Percentiles rank a stretch among this genome's conserved stretches.
phyloP scores from a whole-genome alignment of 148 eudicot genomes.

The Pharnaceum exiguum region DNA sequence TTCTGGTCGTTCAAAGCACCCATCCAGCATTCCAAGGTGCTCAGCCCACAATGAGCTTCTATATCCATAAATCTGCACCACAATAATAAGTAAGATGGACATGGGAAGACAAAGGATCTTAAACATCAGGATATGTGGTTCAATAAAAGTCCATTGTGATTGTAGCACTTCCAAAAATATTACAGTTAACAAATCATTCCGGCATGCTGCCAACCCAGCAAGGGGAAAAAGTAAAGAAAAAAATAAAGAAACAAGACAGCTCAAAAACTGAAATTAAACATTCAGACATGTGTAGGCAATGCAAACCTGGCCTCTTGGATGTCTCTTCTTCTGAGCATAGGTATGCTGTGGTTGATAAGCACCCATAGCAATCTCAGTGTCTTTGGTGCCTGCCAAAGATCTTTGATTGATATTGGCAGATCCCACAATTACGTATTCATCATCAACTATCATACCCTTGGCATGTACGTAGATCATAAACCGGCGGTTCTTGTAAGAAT shows the following conservation, averaged over 20 bases:
- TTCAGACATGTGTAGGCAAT: slow-evolving; percentile 13
- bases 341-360: slow-evolving; percentile 78
- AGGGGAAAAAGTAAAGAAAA: too few species aligned
- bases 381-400: slow-evolving; percentile 81
- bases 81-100: not conserved
- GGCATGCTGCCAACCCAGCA: too few species aligned
- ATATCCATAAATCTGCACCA: slow-evolving; percentile 57
- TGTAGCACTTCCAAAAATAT: too few species aligned
- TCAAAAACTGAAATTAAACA: not conserved
- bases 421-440: slow-evolving; percentile 67
- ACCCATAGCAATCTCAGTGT: slow-evolving; percentile 92
- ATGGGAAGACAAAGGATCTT: not conserved
- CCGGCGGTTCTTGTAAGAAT: slow-evolving; percentile 45
- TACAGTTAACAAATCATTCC: too few species aligned
- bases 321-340: slow-evolving; percentile 42
- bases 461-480: slow-evolving; percentile 90
- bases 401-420: slow-evolving; percentile 85
- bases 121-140: too few species aligned
- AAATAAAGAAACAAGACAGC: too few species aligned
- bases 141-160: too few species aligned
- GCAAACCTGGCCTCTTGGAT: slow-evolving; percentile 75
- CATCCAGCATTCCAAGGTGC: slow-evolving; percentile 48
- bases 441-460: slow-evolving; percentile 87
- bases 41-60: slow-evolving; percentile 70
- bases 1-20: slow-evolving; percentile 36